Evolutionary conservation across 2,329 filamentous ascomycete species (phyloP), one percentile per base, ranked within the genome.

Genomic region (Apiospora sp.): DNA sequence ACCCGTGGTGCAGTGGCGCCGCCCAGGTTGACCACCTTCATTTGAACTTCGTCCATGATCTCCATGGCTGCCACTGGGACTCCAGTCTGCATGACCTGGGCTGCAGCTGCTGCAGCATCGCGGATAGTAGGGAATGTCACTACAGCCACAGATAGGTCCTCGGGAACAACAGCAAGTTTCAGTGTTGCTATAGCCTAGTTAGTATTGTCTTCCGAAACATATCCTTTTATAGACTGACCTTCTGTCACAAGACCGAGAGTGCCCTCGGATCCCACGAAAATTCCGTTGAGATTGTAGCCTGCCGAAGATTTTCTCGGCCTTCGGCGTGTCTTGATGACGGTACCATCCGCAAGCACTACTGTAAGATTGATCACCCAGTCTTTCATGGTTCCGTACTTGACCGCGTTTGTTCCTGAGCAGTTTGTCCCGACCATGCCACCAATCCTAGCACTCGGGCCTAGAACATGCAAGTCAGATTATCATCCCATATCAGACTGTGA

Each of bases 1-100:
- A 89, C 88, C 7, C 88, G 84, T 22, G 91, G 91, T 10, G 89
- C 88, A 0, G 92, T 94, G 4, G 90, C 90, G 0, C 92, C 92
- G 14, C 92, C 89, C 71, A 91, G 86, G 82, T 96, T 96, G 79
- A 96, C 91, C 0, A 96, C 92, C 75, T 86, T 88, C 94, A 96
- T 96, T 82, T 95, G 93, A 4, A 96, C 92, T 72, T 96, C 94
- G 79, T 96, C 94, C 92, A 96, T 94, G 76, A 96, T 91, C 82
- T 96, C 94, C 89, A 95, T 92, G 4, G 92, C 92, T 0, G 92
- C 92, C 8, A 95, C 88, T 0, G 92, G 93, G 4, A 95, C 86
- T 0, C 92, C 93, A 0, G 90, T 88, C 77, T 93, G 90, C 87
- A 96, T 93, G n/a, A 96, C 90, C 69, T 89, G 89, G 1, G 92